Evolutionary conservation across 306 rosid genomes (phyloP), one percentile per base, ranked within the genome.

Genomic region (Citrullus mucosospermus): DNA sequence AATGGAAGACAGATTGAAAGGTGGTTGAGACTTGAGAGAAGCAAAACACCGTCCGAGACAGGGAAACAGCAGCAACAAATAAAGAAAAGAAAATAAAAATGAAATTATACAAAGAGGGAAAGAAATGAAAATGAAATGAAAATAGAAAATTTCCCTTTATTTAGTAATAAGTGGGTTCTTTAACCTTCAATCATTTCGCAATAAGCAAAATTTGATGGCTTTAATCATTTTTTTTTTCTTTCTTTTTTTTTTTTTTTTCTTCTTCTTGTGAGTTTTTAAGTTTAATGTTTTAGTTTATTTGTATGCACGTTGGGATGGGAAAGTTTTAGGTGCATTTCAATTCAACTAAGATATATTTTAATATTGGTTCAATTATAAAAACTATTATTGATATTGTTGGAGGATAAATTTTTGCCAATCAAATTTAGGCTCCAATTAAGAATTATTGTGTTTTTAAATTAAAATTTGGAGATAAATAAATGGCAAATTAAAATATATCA

Each of bases 11-110:
- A 73, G 61, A 73, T 73, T 32, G 60, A 73, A 73, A 73, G 61
- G 46, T 73, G 77, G 77, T 73, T 25, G 76, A 71, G 76, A 48
- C 41, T 73, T 7, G 76, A 71, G 59, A 48, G 76, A 48, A 22
- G n/a, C 75, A 43, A 44, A 48, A 71, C 59, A 71, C 41, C 58
- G 41, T 46, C 75, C 75, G 54, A 30, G 77, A 73, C 41, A 48
- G 60, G 43, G 77, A 72, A 46, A 72, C n/a, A 28, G 13, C 28
- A 73, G 16, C 61, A 25, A 73, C 25, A 50, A 15, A 38, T 16
- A 36, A 4, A 34, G 16, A 1, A 20, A 9, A 20, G 1, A 43
- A 12, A n/a, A 6, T 8, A 4, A 20, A 4, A 9, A 1, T 3
- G 0, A 28, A 5, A 30, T 38, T 0, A 34, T 12, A 34, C 20